A percentile compares a stretch with the other conserved stretches of the same genome.
Evolutionary conservation across 2,329 filamentous ascomycete genomes (phyloP).

Genomic region (Claviceps arundinis): DNA sequence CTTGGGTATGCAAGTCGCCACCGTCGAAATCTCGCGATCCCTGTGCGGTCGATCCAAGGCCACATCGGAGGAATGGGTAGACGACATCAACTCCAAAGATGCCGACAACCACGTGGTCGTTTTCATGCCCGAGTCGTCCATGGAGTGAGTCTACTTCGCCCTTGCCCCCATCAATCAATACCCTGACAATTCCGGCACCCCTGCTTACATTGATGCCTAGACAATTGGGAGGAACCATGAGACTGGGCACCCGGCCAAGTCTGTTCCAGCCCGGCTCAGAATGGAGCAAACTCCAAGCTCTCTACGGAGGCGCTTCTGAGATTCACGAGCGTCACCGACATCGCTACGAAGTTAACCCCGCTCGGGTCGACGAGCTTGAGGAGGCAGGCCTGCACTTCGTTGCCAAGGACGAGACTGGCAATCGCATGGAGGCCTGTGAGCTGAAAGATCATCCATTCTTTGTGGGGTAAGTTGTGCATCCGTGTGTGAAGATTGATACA

Average conservation of each 20-base stretch:
- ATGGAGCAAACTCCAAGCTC: constrained; percentile 62
- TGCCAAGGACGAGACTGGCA: constrained; percentile 65
- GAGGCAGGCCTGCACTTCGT: constrained; percentile 59
- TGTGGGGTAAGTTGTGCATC: constrained; percentile 28
- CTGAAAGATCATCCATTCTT: constrained; percentile 74
- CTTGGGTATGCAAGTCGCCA: constrained; percentile 83
- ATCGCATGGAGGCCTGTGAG: constrained; percentile 75
- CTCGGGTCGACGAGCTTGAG: constrained; percentile 55
- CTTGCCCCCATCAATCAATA: not conserved
- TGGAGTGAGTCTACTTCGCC: constrained; percentile 15
- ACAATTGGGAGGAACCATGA: constrained; percentile 72
- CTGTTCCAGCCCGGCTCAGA: constrained; percentile 63
- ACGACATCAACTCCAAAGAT: constrained; percentile 15
- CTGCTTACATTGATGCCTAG: not conserved
- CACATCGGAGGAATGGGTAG: constrained; percentile 41
- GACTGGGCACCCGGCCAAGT: constrained; percentile 61
- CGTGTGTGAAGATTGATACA: not conserved
- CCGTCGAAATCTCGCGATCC: constrained; percentile 76
- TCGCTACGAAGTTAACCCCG: constrained; percentile 82
- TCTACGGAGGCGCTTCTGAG: constrained; percentile 49
- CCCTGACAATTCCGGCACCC: not conserved
- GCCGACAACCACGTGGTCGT: constrained; percentile 63
- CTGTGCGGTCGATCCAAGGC: constrained; percentile 50
- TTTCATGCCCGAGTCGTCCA: constrained; percentile 70
- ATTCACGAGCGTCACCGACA: constrained; percentile 72